A percentile compares a stretch with the other conserved stretches of the same genome.
These are phyloP conservation scores for Ustilago crameri DNA, from an alignment of 1,284 basidiomycete genomes.

Conservation along the genomic window DNA sequence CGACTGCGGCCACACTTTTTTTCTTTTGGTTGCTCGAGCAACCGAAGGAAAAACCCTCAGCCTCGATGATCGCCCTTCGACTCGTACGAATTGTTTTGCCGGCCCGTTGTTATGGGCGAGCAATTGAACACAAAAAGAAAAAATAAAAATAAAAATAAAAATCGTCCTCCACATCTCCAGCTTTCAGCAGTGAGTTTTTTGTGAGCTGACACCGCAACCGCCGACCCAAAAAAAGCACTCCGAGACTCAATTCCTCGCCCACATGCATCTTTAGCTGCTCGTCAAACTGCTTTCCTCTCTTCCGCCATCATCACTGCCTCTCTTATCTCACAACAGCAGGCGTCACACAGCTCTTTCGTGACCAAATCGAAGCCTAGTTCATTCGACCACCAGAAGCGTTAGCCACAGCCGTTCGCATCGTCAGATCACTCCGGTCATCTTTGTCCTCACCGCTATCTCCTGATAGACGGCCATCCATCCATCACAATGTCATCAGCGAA, in stretches of 20 bases:
- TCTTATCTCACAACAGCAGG: conserved; percentile 1
- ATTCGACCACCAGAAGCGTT: no score
- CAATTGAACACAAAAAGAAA: no score
- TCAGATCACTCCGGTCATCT: no score
- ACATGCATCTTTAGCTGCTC: background rate
- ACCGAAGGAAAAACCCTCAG: conserved; percentile 6
- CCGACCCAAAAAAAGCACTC: conserved; percentile 11
- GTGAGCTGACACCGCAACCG: conserved; percentile 1
- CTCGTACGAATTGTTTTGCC: no score
- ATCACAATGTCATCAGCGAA: conserved; percentile 24
- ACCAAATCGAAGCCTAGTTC: no score
- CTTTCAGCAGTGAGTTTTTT: conserved; percentile 28
- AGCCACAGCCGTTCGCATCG: no score
- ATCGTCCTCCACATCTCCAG: conserved; percentile 18
- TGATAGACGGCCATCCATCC: background rate
- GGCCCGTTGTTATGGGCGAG: no score
- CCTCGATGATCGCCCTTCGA: no score
- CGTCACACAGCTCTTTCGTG: no score
- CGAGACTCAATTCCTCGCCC: no score
- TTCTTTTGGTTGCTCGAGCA: background rate
- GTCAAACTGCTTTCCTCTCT: no score
- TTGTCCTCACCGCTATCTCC: background rate
- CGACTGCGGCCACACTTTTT: conserved; percentile 40
- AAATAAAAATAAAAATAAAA: no score
- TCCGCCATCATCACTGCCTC: background rate